Evolutionary conservation across 495 filamentous ascomycete species (phyloP).

Genomic region (Lasiosphaeria ovina): DNA sequence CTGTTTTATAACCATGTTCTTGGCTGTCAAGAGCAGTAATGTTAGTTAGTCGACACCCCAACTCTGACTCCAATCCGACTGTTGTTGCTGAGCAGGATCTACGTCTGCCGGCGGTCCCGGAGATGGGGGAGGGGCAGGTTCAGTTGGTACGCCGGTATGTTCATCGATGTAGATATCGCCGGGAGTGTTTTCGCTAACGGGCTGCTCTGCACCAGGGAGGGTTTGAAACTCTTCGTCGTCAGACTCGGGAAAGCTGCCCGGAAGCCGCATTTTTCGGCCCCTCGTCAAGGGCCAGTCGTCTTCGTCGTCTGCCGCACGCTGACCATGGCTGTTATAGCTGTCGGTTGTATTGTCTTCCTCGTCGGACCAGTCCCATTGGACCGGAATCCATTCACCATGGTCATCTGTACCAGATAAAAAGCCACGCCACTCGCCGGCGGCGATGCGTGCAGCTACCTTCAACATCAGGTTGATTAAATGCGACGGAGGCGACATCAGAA

Average conservation of each 20-base stretch:
- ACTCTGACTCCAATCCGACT: constrained; percentile 26
- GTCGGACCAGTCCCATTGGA: constrained; percentile 56
- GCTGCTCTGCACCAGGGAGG: no score
- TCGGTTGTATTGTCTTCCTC: constrained; percentile 39
- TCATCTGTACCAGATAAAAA: constrained; percentile 48
- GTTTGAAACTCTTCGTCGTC: constrained; percentile 17
- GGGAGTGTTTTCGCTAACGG: no score
- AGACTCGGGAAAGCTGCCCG: constrained; percentile 29
- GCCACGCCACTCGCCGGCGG: constrained; percentile 59
- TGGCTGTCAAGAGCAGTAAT: no score
- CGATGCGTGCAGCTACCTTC: constrained; percentile 71
- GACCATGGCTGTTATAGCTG: constrained; percentile 14
- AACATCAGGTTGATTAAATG: constrained; percentile 75
- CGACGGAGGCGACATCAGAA: constrained; percentile 72
- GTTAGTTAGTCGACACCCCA: constrained; percentile 34
- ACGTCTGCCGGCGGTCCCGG: not conserved
- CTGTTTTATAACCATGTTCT: no score
- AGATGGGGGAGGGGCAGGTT: no score
- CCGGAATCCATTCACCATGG: constrained; percentile 49
- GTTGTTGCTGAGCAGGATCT: not conserved
- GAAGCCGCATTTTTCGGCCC: constrained; percentile 19
- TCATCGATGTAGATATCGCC: no score
- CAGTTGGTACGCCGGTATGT: no score
- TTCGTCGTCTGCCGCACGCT: constrained; percentile 13
- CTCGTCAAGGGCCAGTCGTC: constrained; percentile 13